Conservation (phyloP, 441 rosid genomes). For the Arabidopsis hybrid region DNA sequence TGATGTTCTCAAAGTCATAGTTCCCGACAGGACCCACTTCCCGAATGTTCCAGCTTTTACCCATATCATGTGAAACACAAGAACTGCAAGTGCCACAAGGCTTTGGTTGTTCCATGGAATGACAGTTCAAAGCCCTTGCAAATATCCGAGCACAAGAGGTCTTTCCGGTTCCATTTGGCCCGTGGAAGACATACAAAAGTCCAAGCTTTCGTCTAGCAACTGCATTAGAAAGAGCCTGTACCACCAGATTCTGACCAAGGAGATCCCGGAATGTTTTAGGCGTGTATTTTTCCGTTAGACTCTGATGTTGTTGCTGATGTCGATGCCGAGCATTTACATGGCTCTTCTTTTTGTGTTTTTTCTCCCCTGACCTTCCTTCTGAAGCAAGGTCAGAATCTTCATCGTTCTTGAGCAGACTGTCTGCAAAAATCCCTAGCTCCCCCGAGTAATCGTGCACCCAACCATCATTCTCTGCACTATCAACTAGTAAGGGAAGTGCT, state of each 20-base stretch:
- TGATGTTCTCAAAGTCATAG: slow-evolving; percentile 71
- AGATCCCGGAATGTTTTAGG: slow-evolving; percentile 86
- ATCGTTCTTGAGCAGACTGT: slow-evolving; percentile 75
- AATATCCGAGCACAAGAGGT: slow-evolving; percentile 96
- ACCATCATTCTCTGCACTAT: slow-evolving; percentile 70
- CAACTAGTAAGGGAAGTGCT: slow-evolving; percentile 89
- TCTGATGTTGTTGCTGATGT: slow-evolving; percentile 86
- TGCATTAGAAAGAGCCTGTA: slow-evolving; percentile 95
- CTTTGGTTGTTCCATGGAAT: slow-evolving; percentile 72
- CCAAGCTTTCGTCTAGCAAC: slow-evolving; percentile 77
- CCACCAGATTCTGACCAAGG: slow-evolving; percentile 88
- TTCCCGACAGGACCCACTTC: slow-evolving; percentile 92
- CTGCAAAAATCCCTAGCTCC: slow-evolving; percentile 93
- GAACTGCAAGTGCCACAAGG: slow-evolving; percentile 89
- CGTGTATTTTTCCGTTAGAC: slow-evolving; percentile 82
- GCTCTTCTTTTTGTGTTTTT: slow-evolving; percentile 47
- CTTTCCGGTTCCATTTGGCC: slow-evolving; percentile 98
- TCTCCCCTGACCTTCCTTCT: slow-evolving; percentile 72
- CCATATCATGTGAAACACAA: slow-evolving; percentile 76
- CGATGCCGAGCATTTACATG: slow-evolving; percentile 51
- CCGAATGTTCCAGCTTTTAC: slow-evolving; percentile 77
- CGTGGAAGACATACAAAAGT: slow-evolving; percentile 86
- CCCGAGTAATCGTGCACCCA: slow-evolving; percentile 96
- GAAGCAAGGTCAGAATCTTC: slow-evolving; percentile 87
- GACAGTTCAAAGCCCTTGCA: slow-evolving; percentile 93